Evolutionary conservation across 768 basidiomycete genomes (phyloP).

Genomic region (Candolleomyces eurysporus): DNA sequence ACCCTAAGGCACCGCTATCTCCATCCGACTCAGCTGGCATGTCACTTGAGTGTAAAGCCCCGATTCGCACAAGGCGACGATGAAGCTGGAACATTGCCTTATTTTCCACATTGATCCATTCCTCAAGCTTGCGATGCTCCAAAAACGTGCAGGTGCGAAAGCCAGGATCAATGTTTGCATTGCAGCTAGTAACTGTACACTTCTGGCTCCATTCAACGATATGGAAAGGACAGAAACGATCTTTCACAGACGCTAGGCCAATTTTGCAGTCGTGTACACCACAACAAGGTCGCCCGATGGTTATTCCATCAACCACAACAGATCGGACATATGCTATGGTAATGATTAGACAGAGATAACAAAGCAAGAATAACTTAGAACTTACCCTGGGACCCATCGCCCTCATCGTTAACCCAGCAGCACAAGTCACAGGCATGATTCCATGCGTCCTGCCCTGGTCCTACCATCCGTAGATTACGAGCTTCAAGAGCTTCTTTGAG

Average conservation of each 20-base stretch:
- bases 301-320: constrained; percentile 23
- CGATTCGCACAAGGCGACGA: constrained; percentile 9
- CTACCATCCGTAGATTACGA: constrained; percentile 21
- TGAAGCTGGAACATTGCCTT: constrained; percentile 26
- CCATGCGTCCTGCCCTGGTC: constrained; percentile 22
- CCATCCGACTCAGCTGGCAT: constrained; percentile 2
- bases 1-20: not conserved
- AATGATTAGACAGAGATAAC: too few relatives aligned
- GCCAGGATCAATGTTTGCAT: not conserved
- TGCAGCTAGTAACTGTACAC: constrained; percentile 23
- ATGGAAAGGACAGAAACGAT: constrained; percentile 24
- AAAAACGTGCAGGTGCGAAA: constrained; percentile 18
- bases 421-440: constrained; percentile 27
- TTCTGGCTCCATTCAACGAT: not conserved
- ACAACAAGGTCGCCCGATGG: constrained; percentile 28
- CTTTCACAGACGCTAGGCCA: constrained; percentile 13
- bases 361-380: too few relatives aligned
- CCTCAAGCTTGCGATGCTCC: constrained; percentile 22
- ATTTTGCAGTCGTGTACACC: constrained; percentile 23
- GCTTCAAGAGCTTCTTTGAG: not conserved
- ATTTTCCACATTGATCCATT: constrained; percentile 9
- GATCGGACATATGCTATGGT: too few relatives aligned
- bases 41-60: too few relatives aligned
- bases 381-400: too few relatives aligned
- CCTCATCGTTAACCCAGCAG: constrained; percentile 3